phyloP scores from a whole-genome alignment of 2,329 filamentous ascomycete genomes.

The Bertia moriformis region DNA sequence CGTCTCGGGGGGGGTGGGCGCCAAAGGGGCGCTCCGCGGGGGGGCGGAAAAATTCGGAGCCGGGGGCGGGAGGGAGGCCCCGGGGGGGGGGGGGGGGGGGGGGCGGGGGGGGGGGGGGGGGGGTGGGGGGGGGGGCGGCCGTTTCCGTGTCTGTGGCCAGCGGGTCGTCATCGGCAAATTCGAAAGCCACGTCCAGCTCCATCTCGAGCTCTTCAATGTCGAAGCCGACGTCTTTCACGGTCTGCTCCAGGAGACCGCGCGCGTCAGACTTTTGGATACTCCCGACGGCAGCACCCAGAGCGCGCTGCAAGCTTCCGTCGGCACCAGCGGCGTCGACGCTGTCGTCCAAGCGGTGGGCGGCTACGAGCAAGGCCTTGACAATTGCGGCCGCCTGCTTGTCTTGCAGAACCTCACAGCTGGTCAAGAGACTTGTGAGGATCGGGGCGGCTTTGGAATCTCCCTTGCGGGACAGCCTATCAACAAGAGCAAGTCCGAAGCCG shows the following conservation, averaged over 20 bases:
- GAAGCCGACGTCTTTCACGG: conserved; percentile 51
- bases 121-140: no score
- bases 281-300: no score
- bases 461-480: conserved; percentile 46
- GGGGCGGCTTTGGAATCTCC: conserved; percentile 39
- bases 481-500: conserved; percentile 52
- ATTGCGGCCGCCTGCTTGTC: conserved; percentile 49
- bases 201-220: conserved; percentile 65
- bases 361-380: conserved; percentile 49
- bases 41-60: no score
- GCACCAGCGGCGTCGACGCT: conserved; percentile 35
- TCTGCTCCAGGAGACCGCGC: no score
- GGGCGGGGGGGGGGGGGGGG: no score
- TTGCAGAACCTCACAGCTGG: conserved; percentile 42
- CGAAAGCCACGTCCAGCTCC: conserved; percentile 57
- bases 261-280: no score
- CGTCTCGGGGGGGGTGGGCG: no score
- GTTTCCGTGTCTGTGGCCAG: no score
- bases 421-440: conserved; percentile 45
- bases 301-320: conserved; percentile 22
- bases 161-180: conserved; percentile 20
- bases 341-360: conserved; percentile 41
- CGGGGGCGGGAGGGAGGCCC: no score
- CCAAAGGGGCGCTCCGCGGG: no score
- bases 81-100: no score